These are phyloP conservation scores for Leucaena leucocephala DNA, from an alignment of 306 rosid genomes.

Conservation along the genomic window DNA sequence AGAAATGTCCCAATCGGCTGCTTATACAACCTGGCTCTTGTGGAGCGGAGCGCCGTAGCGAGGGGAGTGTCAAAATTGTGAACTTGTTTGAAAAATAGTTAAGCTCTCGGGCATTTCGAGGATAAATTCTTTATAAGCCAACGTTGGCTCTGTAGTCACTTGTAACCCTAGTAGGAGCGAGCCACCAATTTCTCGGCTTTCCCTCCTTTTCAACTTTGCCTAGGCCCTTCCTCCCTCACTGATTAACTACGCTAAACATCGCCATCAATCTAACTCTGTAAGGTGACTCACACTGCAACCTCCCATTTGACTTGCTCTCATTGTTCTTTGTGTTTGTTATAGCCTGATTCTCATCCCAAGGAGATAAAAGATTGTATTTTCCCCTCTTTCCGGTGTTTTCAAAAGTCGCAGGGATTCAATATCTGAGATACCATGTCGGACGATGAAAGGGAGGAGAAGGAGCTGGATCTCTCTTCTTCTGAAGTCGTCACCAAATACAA, in stretches of 20 bases:
- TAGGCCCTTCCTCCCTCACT: slow-evolving; percentile 31
- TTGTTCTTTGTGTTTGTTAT: not conserved
- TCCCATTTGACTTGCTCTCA: not conserved
- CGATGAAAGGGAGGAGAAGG: slow-evolving; percentile 82
- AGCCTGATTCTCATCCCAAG: not conserved
- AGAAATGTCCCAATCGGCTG: not conserved
- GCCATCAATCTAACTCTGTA: slow-evolving; percentile 25
- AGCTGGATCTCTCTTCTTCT: slow-evolving; percentile 70
- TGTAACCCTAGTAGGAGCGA: slow-evolving; percentile 47
- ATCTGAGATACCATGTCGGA: slow-evolving; percentile 51
- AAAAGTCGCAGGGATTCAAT: not conserved
- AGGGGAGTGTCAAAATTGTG: not conserved
- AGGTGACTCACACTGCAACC: slow-evolving; percentile 20
- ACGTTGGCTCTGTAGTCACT: slow-evolving; percentile 19
- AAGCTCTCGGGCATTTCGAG: not conserved
- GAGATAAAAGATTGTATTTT: not conserved
- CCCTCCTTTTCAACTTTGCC: not conserved
- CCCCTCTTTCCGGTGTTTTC: not conserved
- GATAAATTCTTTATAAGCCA: slow-evolving; percentile 40
- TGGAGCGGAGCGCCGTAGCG: not conserved
- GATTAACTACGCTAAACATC: slow-evolving; percentile 8
- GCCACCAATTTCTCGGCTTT: slow-evolving; percentile 13
- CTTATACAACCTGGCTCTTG: not conserved
- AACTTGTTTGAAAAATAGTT: not conserved
- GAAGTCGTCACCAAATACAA: slow-evolving; percentile 79